phyloP scores from a whole-genome alignment of 148 eudicot genomes.

The Vaccinium macrocarpon region DNA sequence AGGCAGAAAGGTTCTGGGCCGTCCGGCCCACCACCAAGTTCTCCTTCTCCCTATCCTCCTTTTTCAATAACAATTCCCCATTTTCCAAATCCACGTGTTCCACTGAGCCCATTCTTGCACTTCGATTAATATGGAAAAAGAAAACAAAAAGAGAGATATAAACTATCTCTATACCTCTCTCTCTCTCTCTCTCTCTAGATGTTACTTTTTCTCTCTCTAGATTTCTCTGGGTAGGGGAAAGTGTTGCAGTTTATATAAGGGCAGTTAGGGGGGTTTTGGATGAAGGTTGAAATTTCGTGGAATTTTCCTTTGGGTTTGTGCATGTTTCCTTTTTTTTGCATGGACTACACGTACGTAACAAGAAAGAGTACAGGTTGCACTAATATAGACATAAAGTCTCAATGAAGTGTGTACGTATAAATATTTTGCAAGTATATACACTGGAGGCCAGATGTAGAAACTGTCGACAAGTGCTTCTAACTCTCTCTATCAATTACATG shows the following conservation, averaged over 20 bases:
- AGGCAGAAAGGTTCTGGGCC: conserved; percentile 39
- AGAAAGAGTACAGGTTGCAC: conserved; percentile 8
- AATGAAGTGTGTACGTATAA: too few species aligned
- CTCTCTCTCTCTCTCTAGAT: conserved; percentile 11
- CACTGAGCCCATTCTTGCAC: conserved; percentile 12
- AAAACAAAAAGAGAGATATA: neutral
- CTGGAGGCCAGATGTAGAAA: too few species aligned
- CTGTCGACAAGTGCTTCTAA: too few species aligned
- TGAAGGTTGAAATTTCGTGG: conserved; percentile 19
- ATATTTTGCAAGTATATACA: too few species aligned
- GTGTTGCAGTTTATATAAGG: neutral
- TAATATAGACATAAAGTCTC: neutral
- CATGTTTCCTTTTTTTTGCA: conserved; percentile 7
- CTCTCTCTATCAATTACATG: too few species aligned
- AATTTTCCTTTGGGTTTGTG: conserved; percentile 20
- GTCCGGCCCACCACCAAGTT: conserved; percentile 24
- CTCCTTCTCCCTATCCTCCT: conserved; percentile 32
- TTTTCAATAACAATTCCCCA: conserved; percentile 19
- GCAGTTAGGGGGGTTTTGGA: too few species aligned
- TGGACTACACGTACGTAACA: conserved; percentile 19
- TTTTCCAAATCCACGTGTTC: conserved; percentile 39
- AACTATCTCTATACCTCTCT: neutral
- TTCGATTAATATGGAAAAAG: neutral
- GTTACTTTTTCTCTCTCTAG: conserved; percentile 9
- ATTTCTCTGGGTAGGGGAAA: neutral